Evolutionary conservation across 176 grass and related monocot genomes (phyloP), one percentile per base, ranked within the genome.

Genomic region (Calamus simplicifolius): DNA sequence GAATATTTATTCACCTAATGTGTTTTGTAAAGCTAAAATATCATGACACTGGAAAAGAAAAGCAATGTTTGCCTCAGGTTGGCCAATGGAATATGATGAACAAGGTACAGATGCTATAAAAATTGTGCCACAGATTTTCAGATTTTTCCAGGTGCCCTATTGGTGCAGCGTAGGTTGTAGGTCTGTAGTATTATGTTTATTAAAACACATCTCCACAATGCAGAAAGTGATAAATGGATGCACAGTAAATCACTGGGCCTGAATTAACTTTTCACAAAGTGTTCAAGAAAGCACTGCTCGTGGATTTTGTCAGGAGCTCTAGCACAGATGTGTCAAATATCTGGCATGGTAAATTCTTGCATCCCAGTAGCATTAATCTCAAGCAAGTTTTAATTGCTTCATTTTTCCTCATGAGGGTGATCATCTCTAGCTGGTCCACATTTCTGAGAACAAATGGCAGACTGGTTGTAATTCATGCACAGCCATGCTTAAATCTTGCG

Each of bases 21-120:
- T 67, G 3, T 26, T 16, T 58, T 51, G 16, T 60, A 25, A 58
- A 98, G 94, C 80, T 98, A 27, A 98, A 98, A 64, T 98, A 98
- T 69, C 76, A 92, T 73, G 94, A 98, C 66, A 62, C 76, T 70
- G 94, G 94, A 43, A 98, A 98, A 78, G 94, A 98, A 76, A 98
- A 98, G 68, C 88, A 98, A 74, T 98, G 94, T 29, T 73, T 98
- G 52, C 94, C 94, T 62, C 94, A 98, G 61, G 84, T 98, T 80
- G 94, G 94, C 53, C 94, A 98, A 70, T 98, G 94, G 94, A 98
- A 98, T 78, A 98, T 98, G 94, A 80, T 98, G 75, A 98, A 98
- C 63, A 98, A 98, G 94, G 94, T 85, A 83, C 28, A 25, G 15
- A 26, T 61, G 31, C 31, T 48, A 27, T 75, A 70, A 30, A 17